These are phyloP conservation scores for Suillus hirtellus DNA, from an alignment of 768 basidiomycete species.

Conservation along the genomic window DNA sequence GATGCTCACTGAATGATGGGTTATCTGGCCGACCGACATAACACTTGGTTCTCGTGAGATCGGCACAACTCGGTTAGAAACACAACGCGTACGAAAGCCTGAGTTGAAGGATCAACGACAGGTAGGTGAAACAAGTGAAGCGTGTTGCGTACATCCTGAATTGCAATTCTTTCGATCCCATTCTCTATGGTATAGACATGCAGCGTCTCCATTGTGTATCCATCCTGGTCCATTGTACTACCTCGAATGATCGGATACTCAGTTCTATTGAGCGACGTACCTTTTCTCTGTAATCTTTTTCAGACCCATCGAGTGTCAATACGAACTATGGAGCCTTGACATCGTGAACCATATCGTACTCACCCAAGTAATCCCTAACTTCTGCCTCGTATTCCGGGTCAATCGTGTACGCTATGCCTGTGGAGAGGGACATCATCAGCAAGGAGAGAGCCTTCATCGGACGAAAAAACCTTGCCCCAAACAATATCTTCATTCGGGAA, in stretches of 20 bases:
- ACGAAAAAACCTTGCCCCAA: conserved; percentile 60
- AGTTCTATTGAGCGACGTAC: conserved; percentile 33
- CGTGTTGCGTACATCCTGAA: conserved; percentile 47
- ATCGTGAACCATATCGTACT: conserved; percentile 13
- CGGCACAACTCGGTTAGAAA: not conserved
- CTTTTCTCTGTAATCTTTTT: conserved; percentile 82
- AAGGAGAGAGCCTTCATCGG: not conserved
- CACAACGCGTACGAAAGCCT: conserved; percentile 53
- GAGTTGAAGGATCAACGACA: not conserved
- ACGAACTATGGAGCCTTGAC: not conserved
- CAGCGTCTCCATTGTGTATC: conserved; percentile 81
- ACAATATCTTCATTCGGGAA: conserved; percentile 34
- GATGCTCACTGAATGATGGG: conserved; percentile 76
- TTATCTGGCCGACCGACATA: conserved; percentile 89
- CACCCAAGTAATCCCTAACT: conserved; percentile 84
- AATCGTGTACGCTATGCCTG: conserved; percentile 86
- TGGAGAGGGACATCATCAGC: not conserved
- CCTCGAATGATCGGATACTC: not conserved
- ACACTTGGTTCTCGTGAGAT: conserved; percentile 44
- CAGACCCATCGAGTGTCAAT: not conserved
- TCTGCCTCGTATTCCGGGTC: conserved; percentile 73
- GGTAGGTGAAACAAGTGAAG: conserved; percentile 3
- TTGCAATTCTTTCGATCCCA: conserved; percentile 54
- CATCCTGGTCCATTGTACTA: conserved; percentile 56
- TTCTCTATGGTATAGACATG: conserved; percentile 64